These are phyloP conservation scores for Gigaspora rosea DNA, from an alignment of 192 early-diverging fungal genomes.

Conservation along the genomic window DNA sequence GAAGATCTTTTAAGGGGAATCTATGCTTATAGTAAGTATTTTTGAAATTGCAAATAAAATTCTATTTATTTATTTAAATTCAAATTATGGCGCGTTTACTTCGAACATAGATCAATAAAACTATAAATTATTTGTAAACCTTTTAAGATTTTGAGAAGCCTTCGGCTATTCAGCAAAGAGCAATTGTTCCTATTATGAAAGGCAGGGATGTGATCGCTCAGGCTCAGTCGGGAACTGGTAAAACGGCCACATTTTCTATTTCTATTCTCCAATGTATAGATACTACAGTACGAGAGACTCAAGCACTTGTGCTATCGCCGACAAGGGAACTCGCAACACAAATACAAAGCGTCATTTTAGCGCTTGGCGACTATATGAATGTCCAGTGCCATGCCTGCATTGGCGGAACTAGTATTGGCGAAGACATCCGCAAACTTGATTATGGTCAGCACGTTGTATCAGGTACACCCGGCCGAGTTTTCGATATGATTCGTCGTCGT, in stretches of 20 bases:
- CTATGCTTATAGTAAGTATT: conserved; percentile 85
- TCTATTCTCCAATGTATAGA: conserved; percentile 90
- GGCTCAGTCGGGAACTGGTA: conserved; percentile 98
- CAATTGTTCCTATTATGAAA: conserved; percentile 85
- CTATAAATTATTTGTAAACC: neutral
- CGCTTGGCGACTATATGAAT: conserved; percentile 97
- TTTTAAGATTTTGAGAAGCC: conserved; percentile 90
- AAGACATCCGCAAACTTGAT: conserved; percentile 93
- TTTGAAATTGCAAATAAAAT: neutral
- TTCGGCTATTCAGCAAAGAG: conserved; percentile 98
- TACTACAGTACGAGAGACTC: conserved; percentile 83
- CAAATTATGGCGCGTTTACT: neutral
- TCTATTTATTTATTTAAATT: neutral
- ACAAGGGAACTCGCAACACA: conserved; percentile 96
- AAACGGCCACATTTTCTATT: conserved; percentile 97
- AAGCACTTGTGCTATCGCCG: conserved; percentile 91
- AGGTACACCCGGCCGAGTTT: conserved; percentile 95
- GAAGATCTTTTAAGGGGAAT: conserved; percentile 95
- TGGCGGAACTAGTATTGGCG: conserved; percentile 88
- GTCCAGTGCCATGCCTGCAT: conserved; percentile 95
- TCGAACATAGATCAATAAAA: neutral
- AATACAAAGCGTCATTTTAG: conserved; percentile 89
- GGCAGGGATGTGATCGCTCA: conserved; percentile 96
- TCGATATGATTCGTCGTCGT: conserved; percentile 94
- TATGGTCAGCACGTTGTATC: conserved; percentile 91